Percentiles rank a stretch among this genome's conserved stretches.
Conservation (phyloP, 2,329 filamentous ascomycete species). For the Penicillium sp. region DNA sequence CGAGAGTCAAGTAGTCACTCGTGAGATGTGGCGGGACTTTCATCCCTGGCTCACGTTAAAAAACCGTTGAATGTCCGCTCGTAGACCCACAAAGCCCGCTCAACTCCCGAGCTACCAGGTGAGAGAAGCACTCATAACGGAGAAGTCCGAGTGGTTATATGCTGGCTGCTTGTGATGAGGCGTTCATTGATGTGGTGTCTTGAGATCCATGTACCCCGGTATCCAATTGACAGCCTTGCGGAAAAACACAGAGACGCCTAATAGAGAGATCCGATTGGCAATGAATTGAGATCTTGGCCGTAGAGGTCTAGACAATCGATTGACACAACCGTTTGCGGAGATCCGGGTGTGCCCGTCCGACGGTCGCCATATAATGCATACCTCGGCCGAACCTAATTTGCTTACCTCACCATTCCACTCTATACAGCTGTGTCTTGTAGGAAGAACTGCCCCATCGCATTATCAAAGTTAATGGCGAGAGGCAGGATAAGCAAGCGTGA, state of each 20-base stretch:
- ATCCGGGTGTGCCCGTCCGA: conserved; percentile 1
- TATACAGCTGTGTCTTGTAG: not conserved
- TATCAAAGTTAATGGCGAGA: too few relatives aligned
- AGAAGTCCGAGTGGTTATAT: not conserved
- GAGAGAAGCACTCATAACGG: not conserved
- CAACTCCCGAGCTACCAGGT: not conserved
- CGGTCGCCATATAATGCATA: not conserved
- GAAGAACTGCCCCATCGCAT: too few relatives aligned
- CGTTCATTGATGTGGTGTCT: not conserved
- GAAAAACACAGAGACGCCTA: not conserved
- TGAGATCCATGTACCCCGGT: not conserved
- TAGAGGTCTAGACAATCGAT: conserved; percentile 3
- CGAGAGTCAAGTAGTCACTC: not conserved
- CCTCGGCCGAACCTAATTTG: not conserved
- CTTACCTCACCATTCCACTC: conserved; percentile 14
- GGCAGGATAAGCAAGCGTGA: not conserved
- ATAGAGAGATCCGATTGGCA: conserved; percentile 2
- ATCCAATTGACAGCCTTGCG: not conserved
- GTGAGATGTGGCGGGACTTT: not conserved
- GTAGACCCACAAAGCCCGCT: not conserved
- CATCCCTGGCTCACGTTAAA: not conserved
- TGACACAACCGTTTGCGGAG: conserved; percentile 9
- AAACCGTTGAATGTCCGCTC: not conserved
- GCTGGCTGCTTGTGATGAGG: not conserved
- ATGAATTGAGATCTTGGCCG: not conserved